phyloP scores from a whole-genome alignment of 2,329 filamentous ascomycete species.

The Fusarium robinianum region DNA sequence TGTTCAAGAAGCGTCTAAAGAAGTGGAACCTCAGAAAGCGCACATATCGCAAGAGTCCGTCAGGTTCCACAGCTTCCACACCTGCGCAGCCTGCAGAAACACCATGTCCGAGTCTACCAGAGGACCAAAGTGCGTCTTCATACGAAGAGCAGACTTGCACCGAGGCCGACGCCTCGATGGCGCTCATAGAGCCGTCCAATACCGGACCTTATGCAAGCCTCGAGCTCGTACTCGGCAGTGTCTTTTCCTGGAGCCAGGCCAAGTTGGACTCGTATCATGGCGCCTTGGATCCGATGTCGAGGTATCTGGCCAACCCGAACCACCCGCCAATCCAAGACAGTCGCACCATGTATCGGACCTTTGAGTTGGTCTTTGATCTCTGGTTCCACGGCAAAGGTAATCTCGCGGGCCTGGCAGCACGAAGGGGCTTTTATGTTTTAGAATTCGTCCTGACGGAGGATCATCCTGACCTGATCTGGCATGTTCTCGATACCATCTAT shows the following conservation, averaged over 20 bases:
- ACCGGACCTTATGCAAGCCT: constrained; percentile 37
- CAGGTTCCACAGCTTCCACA: constrained; percentile 28
- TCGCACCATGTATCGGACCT: constrained; percentile 47
- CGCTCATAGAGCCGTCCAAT: constrained; percentile 30
- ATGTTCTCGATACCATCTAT: constrained; percentile 45
- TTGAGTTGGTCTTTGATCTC: constrained; percentile 45
- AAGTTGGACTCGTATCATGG: constrained; percentile 40
- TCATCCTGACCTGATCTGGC: constrained; percentile 46
- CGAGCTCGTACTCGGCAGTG: constrained; percentile 42
- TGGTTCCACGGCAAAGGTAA: constrained; percentile 44
- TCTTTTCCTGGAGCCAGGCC: constrained; percentile 42
- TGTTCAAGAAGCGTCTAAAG: constrained; percentile 47
- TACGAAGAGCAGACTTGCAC: constrained; percentile 18
- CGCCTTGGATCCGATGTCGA: constrained; percentile 43
- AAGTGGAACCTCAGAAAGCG: constrained; percentile 47
- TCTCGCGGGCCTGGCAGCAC: constrained; percentile 44
- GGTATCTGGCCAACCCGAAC: constrained; percentile 43
- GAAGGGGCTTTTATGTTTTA: constrained; percentile 43
- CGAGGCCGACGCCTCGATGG: constrained; percentile 19
- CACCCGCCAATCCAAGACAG: constrained; percentile 45
- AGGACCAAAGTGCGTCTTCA: constrained; percentile 20
- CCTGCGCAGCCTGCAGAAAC: constrained; percentile 20
- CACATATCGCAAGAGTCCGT: constrained; percentile 40
- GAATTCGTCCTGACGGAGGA: constrained; percentile 45
- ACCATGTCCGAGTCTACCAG: constrained; percentile 16